Percentiles rank a stretch among this genome's conserved stretches.
These are phyloP conservation scores for Citrus hindsii DNA, from an alignment of 345 rosid species.

Conservation along the genomic window DNA sequence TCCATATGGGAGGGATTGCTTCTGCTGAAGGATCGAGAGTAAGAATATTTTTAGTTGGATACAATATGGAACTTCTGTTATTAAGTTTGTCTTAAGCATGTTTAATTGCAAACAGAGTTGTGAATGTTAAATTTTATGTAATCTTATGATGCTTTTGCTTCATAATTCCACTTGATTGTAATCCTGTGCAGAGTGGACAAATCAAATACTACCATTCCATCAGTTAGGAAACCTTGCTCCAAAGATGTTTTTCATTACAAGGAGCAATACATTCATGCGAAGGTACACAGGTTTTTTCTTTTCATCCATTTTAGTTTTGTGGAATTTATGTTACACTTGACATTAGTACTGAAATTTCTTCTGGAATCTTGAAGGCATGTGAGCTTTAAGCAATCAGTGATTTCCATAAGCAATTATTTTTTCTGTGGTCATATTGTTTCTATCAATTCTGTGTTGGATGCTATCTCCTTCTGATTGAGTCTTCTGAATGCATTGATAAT, in stretches of 20 bases:
- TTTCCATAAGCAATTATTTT: neutral
- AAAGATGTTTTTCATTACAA: constrained; percentile 43
- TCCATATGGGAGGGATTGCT: constrained; percentile 77
- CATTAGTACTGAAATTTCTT: neutral
- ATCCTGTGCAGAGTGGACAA: constrained; percentile 41
- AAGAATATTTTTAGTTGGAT: constrained; percentile 17
- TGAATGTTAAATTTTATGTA: neutral
- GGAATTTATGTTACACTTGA: neutral
- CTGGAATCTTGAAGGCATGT: neutral
- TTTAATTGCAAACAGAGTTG: neutral
- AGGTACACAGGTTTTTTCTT: constrained; percentile 39
- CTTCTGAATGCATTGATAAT: neutral
- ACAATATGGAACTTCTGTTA: neutral
- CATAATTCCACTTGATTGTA: constrained; percentile 11
- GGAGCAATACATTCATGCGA: constrained; percentile 76
- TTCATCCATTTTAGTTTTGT: neutral
- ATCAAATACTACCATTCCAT: constrained; percentile 13
- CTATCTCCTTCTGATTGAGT: neutral
- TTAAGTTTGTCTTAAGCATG: neutral
- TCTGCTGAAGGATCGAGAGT: constrained; percentile 41
- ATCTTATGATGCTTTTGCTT: neutral
- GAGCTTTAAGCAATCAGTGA: neutral
- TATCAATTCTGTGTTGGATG: neutral
- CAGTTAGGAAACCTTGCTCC: constrained; percentile 59
- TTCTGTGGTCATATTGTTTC: neutral